phyloP scores from a whole-genome alignment of 495 filamentous ascomycete genomes.

The Cetradonia linearis region DNA sequence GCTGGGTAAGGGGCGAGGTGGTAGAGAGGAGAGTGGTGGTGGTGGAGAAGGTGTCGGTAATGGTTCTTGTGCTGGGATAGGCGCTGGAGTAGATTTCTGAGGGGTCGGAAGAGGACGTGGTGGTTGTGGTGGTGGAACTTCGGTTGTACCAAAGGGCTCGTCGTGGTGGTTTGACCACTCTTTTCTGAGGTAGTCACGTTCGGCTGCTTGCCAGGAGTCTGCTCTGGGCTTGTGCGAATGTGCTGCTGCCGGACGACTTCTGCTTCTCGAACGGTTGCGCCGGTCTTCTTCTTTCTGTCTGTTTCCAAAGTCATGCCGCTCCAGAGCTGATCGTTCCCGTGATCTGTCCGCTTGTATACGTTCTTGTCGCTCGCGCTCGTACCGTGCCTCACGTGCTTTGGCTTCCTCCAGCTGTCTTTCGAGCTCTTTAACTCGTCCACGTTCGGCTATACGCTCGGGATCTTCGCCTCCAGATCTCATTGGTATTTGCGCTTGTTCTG shows the following conservation, averaged over 20 bases:
- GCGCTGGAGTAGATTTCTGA: conserved; percentile 12
- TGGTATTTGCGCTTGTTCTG: conserved; percentile 30
- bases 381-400: conserved; percentile 74
- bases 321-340: conserved; percentile 16
- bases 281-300: conserved; percentile 27
- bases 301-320: conserved; percentile 21
- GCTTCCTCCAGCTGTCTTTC: conserved; percentile 79
- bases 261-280: conserved; percentile 33
- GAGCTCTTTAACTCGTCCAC: conserved; percentile 65
- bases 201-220: conserved; percentile 59
- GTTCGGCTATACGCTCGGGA: conserved; percentile 35
- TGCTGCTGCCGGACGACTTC: conserved; percentile 33
- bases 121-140: conserved; percentile 29
- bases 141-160: conserved; percentile 9
- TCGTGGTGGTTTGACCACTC: conserved; percentile 54
- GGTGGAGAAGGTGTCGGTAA: conserved; percentile 28
- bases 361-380: conserved; percentile 68
- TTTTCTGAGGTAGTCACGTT: conserved; percentile 60
- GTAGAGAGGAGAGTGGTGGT: conserved; percentile 22
- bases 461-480: conserved; percentile 22
- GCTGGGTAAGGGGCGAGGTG: conserved; percentile 41
- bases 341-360: conserved; percentile 31
- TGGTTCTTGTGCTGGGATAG: conserved; percentile 11
- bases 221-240: conserved; percentile 36
- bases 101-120: conserved; percentile 33